Conservation (phyloP, 805 yeast species). For the Candida quercuum region DNA sequence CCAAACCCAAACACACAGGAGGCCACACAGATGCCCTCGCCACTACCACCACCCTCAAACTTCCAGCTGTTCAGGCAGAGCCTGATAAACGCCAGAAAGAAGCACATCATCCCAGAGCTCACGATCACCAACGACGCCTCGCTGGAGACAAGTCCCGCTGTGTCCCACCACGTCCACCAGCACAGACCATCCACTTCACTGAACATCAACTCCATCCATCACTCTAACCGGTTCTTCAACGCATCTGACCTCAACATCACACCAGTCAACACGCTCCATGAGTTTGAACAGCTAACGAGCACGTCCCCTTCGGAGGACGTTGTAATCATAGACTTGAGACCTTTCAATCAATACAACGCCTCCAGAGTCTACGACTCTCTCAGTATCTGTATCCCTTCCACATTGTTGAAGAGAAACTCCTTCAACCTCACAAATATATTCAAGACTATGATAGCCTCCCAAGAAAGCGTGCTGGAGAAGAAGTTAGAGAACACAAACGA, state of each 20-base stretch:
- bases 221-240: conserved; percentile 11
- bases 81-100: neutral
- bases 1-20: neutral
- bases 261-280: conserved; percentile 7
- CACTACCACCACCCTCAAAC: neutral
- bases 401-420: conserved; percentile 59
- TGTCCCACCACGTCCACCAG: neutral
- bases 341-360: conserved; percentile 68
- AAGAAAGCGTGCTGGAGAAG: conserved; percentile 11
- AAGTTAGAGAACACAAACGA: conserved; percentile 7
- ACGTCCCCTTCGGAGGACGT: conserved; percentile 5
- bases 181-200: neutral
- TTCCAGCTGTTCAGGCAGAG: neutral
- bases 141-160: neutral
- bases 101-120: neutral
- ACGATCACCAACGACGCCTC: no score
- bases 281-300: conserved; percentile 4
- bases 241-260: conserved; percentile 7
- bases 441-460: conserved; percentile 23
- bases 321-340: conserved; percentile 55
- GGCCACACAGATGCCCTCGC: neutral
- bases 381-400: conserved; percentile 84
- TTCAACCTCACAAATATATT: conserved; percentile 22
- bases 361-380: conserved; percentile 56
- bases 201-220: conserved; percentile 7